Percentiles rank a stretch among this genome's conserved stretches.
Conservation (phyloP, 1,284 basidiomycete species). For the Cryptococcus sp. region DNA sequence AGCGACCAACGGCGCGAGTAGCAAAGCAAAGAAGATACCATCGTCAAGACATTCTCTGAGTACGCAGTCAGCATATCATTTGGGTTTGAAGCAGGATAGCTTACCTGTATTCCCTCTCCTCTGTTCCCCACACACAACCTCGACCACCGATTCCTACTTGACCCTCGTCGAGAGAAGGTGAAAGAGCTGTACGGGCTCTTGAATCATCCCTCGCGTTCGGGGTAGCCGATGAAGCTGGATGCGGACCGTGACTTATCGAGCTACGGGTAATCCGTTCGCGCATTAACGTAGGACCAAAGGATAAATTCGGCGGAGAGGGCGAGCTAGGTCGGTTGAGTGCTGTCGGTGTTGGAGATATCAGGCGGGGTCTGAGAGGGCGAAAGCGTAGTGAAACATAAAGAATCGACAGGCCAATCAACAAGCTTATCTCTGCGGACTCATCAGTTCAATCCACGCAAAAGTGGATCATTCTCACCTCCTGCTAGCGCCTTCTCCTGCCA, state of each 20-base stretch:
- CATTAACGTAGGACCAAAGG: background rate
- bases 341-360: conserved; percentile 9
- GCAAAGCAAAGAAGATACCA: conserved; percentile 74
- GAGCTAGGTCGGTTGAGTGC: conserved; percentile 11
- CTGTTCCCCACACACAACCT: conserved; percentile 53
- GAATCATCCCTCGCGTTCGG: conserved; percentile 15
- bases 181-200: conserved; percentile 6
- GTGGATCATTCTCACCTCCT: conserved; percentile 34
- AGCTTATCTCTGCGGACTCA: conserved; percentile 29
- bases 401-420: conserved; percentile 31
- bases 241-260: conserved; percentile 1
- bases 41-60: conserved; percentile 75
- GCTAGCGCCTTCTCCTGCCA: conserved; percentile 48
- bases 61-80: background rate
- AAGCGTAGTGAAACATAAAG: conserved; percentile 27
- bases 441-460: conserved; percentile 6
- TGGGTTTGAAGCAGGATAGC: conserved; percentile 6
- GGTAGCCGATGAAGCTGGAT: background rate
- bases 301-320: conserved; percentile 3
- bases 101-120: conserved; percentile 50
- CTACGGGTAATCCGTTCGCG: conserved; percentile 18
- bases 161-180: conserved; percentile 23
- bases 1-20: conserved; percentile 75
- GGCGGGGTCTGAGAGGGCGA: conserved; percentile 12
- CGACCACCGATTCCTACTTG: conserved; percentile 23